Percentiles rank a stretch among this genome's conserved stretches.
These are phyloP conservation scores for Aspergillus fijiensis DNA, from an alignment of 2,329 filamentous ascomycete species.

Conservation along the genomic window DNA sequence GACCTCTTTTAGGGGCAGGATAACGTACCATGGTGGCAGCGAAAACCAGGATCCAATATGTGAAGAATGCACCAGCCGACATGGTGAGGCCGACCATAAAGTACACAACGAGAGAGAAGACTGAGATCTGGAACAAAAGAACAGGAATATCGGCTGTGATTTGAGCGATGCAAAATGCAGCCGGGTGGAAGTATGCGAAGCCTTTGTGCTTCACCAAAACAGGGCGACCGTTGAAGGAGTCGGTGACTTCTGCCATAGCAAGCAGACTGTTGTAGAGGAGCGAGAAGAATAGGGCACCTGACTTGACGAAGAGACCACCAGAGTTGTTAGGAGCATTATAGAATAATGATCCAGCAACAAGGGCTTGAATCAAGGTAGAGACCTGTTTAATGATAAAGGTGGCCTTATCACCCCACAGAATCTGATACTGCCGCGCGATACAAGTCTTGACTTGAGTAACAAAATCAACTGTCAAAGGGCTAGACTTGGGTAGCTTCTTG, in stretches of 20 bases:
- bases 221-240: conserved; percentile 61
- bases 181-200: conserved; percentile 59
- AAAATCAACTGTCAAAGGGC: conserved; percentile 59
- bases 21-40: conserved; percentile 51
- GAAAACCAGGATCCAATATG: conserved; percentile 58
- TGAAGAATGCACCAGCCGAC: conserved; percentile 59
- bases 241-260: conserved; percentile 65
- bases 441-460: conserved; percentile 57
- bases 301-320: conserved; percentile 62
- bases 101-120: conserved; percentile 61
- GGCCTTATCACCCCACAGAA: conserved; percentile 64
- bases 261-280: conserved; percentile 63
- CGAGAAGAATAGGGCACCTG: conserved; percentile 64
- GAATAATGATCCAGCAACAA: conserved; percentile 67
- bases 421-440: conserved; percentile 62
- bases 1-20: no score
- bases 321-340: conserved; percentile 62
- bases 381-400: conserved; percentile 64
- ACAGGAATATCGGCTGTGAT: conserved; percentile 54
- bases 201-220: conserved; percentile 59
- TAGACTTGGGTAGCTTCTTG: conserved; percentile 53
- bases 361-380: conserved; percentile 57
- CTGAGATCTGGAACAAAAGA: conserved; percentile 59
- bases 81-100: conserved; percentile 61
- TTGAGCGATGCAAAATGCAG: conserved; percentile 45